Base-by-base conservation (phyloP, 495 filamentous ascomycete species). In the Podospora conica region DNA sequence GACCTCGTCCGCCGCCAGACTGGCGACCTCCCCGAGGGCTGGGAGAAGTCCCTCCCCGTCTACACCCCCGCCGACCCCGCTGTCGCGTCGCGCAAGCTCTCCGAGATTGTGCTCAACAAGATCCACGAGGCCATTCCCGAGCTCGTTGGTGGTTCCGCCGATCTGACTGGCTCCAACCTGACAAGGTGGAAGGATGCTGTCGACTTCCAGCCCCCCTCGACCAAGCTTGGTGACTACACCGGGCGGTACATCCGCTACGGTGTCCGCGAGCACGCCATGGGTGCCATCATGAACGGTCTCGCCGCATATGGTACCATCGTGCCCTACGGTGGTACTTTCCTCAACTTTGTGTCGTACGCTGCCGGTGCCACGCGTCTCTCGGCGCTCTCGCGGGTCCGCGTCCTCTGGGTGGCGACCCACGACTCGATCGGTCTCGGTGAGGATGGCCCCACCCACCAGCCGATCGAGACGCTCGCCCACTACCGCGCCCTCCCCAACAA, bases 291-390 rank as follows among this genome's bases (percentile, higher is more conserved):
- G 89, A 99, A 99, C 84, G 95, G 95, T 81, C 85, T 99, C 63
- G 86, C 91, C 64, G 94, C 93, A 66, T 99, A 99, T 78, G 95
- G 95, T 69, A 96, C 91, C 73, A 82, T 96, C 75, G 90, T 99
- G 74, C 95, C 95, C 61, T 96, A 91, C 69, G 90, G 86, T 62
- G 95, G 95, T 78, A 97, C 94, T 73, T 99, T 99, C 89, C 83
- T 99, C 67, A 99, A 99, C 90, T 99, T 99, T 83, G 93, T 99
- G 68, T 99, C 95, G 23, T 99, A 99, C 77, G 94, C 92, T 68
- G 91, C 95, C 69, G 95, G 95, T 78, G 88, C 96, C 75, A 90
- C 98, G 73, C 93, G 95, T 79, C 87, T 99, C 25, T 96, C 93
- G 57, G 87, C 96, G 31, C 85, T 99, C 65, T 96, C 93, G 31